These are phyloP conservation scores for Neurospora crassa DNA, from an alignment of 2,329 filamentous ascomycete genomes.

Conservation along the genomic window DNA sequence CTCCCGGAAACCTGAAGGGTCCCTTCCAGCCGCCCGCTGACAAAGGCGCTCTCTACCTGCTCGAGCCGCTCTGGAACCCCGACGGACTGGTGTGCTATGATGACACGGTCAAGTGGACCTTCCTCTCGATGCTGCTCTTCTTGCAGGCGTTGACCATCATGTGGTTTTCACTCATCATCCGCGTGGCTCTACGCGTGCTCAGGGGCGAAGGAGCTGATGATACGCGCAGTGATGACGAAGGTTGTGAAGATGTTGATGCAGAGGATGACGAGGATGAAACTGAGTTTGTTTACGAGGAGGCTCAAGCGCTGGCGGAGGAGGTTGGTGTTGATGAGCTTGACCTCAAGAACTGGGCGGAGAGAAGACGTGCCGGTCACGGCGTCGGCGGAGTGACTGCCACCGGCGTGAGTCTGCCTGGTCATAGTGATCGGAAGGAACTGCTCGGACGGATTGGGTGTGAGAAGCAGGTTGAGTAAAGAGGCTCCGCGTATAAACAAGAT, in stretches of 20 bases:
- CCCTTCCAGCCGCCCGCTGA: constrained; percentile 40
- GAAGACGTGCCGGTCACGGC: constrained; percentile 32
- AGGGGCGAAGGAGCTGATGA: constrained; percentile 74
- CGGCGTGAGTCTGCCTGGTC: constrained; percentile 57
- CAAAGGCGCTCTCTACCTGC: constrained; percentile 49
- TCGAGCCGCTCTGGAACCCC: constrained; percentile 64
- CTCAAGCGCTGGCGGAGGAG: constrained; percentile 58
- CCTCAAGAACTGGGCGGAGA: constrained; percentile 50
- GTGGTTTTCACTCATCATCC: constrained; percentile 86
- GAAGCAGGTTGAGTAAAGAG: constrained; percentile 52
- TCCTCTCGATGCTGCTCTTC: constrained; percentile 65
- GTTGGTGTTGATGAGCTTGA: constrained; percentile 65
- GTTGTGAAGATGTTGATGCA: constrained; percentile 22
- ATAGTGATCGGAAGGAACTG: constrained; percentile 71
- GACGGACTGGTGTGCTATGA: constrained; percentile 75
- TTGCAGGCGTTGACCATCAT: constrained; percentile 70
- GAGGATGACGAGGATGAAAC: constrained; percentile 53
- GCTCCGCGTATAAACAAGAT: background rate
- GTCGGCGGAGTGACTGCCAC: constrained; percentile 35
- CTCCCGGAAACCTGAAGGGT: constrained; percentile 42
- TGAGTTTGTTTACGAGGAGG: constrained; percentile 44
- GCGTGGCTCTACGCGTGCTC: constrained; percentile 72
- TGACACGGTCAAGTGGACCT: constrained; percentile 61
- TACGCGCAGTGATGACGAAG: constrained; percentile 74
- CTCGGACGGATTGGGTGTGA: constrained; percentile 76